Conservation (phyloP, 495 filamentous ascomycete genomes). For the Baudoinia panamericana region DNA sequence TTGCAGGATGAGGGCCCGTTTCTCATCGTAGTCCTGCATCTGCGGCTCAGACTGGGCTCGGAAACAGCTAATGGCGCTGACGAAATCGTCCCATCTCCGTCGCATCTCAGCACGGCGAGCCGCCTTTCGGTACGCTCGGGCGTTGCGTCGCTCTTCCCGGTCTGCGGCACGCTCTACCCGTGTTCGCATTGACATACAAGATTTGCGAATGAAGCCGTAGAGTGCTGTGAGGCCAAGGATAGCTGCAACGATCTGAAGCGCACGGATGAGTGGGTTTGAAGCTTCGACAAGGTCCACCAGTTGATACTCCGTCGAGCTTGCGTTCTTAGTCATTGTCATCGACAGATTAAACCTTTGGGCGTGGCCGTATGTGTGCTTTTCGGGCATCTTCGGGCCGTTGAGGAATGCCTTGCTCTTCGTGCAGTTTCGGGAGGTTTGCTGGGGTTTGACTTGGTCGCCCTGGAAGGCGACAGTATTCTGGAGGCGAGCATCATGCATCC, state of each 20-base stretch:
- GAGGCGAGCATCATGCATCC: background rate
- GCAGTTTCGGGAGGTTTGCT: slow-evolving; percentile 7
- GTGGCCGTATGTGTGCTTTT: background rate
- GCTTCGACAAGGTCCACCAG: slow-evolving; percentile 18
- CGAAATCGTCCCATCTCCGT: slow-evolving; percentile 21
- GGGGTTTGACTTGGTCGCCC: background rate
- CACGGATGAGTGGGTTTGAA: slow-evolving; percentile 16
- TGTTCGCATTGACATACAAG: slow-evolving; percentile 22
- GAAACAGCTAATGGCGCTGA: slow-evolving; percentile 13
- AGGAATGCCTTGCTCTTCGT: slow-evolving; percentile 1
- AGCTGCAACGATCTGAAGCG: slow-evolving; percentile 16
- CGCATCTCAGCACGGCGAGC: slow-evolving; percentile 24
- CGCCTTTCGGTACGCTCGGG: slow-evolving; percentile 24
- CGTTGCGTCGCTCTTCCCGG: slow-evolving; percentile 28
- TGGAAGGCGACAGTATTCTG: background rate
- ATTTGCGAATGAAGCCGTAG: slow-evolving; percentile 15
- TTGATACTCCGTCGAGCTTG: slow-evolving; percentile 13
- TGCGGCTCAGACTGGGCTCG: slow-evolving; percentile 12
- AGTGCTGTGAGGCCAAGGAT: slow-evolving; percentile 17
- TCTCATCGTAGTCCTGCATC: slow-evolving; percentile 32
- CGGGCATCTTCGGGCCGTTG: background rate
- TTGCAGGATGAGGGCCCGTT: slow-evolving; percentile 30
- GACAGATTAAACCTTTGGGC: slow-evolving; percentile 3
- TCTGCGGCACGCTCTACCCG: slow-evolving; percentile 26
- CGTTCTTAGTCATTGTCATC: slow-evolving; percentile 4